Evolutionary conservation across 495 filamentous ascomycete species (phyloP).

Genomic region (Tuber calosporum): DNA sequence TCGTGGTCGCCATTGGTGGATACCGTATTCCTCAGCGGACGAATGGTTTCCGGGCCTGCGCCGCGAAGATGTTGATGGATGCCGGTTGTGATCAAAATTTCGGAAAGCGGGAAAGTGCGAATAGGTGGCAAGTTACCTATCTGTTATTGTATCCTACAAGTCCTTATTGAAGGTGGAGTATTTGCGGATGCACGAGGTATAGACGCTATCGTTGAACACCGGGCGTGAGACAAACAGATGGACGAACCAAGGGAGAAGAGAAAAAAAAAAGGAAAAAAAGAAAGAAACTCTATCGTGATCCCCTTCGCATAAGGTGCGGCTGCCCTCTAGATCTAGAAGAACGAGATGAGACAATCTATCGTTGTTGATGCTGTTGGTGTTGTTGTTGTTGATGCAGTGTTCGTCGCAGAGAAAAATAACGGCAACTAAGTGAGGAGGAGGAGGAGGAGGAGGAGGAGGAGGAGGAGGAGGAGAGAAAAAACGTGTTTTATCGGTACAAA

Average conservation of each 20-base stretch:
- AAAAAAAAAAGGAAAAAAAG: constrained; percentile 30
- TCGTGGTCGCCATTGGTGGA: constrained; percentile 30
- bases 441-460: too few relatives aligned
- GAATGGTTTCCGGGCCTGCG: constrained; percentile 8
- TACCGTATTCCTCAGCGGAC: neutral
- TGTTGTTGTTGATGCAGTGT: neutral
- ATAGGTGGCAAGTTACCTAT: constrained; percentile 23
- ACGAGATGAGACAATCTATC: constrained; percentile 1
- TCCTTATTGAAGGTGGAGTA: constrained; percentile 14
- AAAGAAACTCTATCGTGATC: constrained; percentile 19
- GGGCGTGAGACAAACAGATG: neutral
- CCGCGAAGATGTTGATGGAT: constrained; percentile 15
- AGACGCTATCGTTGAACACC: neutral
- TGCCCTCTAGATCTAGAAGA: constrained; percentile 19
- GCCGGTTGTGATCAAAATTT: neutral
- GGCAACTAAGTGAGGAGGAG: constrained; percentile 23
- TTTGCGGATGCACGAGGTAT: neutral
- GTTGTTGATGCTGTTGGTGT: neutral
- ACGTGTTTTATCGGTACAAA: constrained; percentile 10
- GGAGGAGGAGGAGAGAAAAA: too few relatives aligned
- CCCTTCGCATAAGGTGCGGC: constrained; percentile 26
- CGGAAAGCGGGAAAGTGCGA: constrained; percentile 17
- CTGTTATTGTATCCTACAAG: constrained; percentile 18
- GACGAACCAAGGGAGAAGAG: constrained; percentile 9
- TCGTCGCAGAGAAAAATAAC: constrained; percentile 8